Conservation (phyloP, 1,139 yeast genomes). For the Candida neerlandica region DNA sequence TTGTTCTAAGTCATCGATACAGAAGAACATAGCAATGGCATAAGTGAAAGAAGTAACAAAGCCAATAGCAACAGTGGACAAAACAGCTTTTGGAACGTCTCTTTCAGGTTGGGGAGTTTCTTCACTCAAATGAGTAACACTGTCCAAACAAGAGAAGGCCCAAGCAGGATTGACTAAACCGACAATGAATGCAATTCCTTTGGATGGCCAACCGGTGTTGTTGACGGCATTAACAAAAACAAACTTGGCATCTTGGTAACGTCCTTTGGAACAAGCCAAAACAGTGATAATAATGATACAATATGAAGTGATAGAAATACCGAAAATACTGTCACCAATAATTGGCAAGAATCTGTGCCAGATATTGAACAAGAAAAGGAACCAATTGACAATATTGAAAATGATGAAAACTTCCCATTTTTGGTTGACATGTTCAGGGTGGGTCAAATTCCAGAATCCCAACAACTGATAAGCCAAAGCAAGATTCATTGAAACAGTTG, state of each 20-base stretch:
- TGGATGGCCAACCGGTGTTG: constrained; percentile 43
- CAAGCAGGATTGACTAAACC: constrained; percentile 48
- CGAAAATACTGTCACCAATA: constrained; percentile 39
- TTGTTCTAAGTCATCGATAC: constrained; percentile 34
- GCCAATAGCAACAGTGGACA: constrained; percentile 47
- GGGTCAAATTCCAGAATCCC: constrained; percentile 51
- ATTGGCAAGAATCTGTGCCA: constrained; percentile 40
- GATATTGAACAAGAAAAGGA: constrained; percentile 39
- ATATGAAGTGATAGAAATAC: constrained; percentile 40
- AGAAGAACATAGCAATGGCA: constrained; percentile 46
- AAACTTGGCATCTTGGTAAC: constrained; percentile 38
- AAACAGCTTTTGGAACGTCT: constrained; percentile 44
- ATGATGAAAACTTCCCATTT: constrained; percentile 58
- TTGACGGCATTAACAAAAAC: constrained; percentile 42
- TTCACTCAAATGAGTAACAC: constrained; percentile 48
- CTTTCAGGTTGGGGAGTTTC: constrained; percentile 40
- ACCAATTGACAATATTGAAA: constrained; percentile 41
- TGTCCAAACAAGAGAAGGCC: constrained; percentile 47
- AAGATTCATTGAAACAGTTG: constrained; percentile 56
- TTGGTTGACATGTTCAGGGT: constrained; percentile 44
- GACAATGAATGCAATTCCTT: constrained; percentile 47
- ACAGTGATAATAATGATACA: constrained; percentile 39
- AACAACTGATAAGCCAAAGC: constrained; percentile 51
- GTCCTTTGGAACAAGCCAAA: constrained; percentile 39
- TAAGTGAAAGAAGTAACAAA: constrained; percentile 42